A percentile compares a stretch with the other conserved stretches of the same genome.
Conservation (phyloP, 306 rosid species). For the Fragaria nilgerrensis region DNA sequence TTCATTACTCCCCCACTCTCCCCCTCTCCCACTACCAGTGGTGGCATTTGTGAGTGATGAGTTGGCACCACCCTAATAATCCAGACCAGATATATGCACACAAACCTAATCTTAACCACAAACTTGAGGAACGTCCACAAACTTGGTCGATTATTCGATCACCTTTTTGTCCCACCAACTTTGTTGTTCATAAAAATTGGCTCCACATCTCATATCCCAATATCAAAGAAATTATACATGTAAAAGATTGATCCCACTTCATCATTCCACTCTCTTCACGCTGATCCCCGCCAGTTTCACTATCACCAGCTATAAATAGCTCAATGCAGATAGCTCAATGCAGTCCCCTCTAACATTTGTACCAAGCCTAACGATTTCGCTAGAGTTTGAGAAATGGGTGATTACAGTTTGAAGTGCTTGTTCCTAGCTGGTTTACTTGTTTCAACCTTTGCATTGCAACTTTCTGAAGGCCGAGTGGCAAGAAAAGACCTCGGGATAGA, state of each 20-base stretch:
- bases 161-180: neutral
- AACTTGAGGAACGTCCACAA: neutral
- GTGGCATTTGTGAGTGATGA: neutral
- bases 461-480: slow-evolving; percentile 48
- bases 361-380: neutral
- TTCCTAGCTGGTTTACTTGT: slow-evolving; percentile 40
- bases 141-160: too few species aligned
- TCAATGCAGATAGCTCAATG: neutral
- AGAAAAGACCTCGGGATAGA: slow-evolving; percentile 65
- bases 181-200: neutral
- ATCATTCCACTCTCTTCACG: neutral
- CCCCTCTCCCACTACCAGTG: neutral
- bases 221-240: neutral
- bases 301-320: neutral
- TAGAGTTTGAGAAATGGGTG: neutral
- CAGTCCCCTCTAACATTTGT: neutral
- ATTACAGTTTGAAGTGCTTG: slow-evolving; percentile 7
- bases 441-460: slow-evolving; percentile 20
- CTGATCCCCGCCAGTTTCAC: neutral
- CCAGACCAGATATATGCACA: neutral
- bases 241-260: neutral
- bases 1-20: too few species aligned
- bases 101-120: neutral
- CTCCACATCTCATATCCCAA: neutral
- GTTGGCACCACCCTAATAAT: slow-evolving; percentile 5